These are phyloP conservation scores for Phytophthora cryptogea DNA, from an alignment of 352 stramenopile species.

Conservation along the genomic window DNA sequence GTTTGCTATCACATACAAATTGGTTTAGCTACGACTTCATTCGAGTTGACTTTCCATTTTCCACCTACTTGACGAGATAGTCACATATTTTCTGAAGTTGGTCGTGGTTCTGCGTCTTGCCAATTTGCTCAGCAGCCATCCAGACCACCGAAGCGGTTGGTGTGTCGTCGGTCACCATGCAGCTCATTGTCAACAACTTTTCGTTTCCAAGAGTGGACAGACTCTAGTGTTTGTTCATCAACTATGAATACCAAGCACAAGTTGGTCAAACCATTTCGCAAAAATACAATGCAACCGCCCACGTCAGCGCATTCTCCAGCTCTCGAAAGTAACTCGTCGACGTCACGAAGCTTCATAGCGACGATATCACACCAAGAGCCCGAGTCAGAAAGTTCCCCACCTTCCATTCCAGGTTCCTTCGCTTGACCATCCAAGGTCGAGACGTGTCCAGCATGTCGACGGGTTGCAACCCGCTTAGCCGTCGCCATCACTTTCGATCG, in stretches of 20 bases:
- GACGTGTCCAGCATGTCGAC: constrained; percentile 11
- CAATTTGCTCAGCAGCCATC: constrained; percentile 59
- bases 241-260: constrained; percentile 12
- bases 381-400: constrained; percentile 3
- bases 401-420: constrained; percentile 11
- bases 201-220: constrained; percentile 14
- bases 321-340: background rate
- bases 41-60: background rate
- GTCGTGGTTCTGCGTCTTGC: constrained; percentile 47
- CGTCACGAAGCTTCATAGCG: constrained; percentile 2
- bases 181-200: constrained; percentile 17
- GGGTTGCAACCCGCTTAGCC: constrained; percentile 6
- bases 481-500: constrained; percentile 11
- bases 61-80: constrained; percentile 60
- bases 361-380: constrained; percentile 14
- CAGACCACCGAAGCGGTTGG: constrained; percentile 51
- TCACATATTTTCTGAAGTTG: constrained; percentile 63
- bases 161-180: constrained; percentile 38
- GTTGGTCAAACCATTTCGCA: background rate
- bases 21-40: constrained; percentile 1
- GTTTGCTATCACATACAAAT: constrained; percentile 39
- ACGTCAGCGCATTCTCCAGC: background rate
- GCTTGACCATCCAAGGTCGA: constrained; percentile 9
- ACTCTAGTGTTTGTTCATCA: background rate
- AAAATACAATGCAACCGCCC: constrained; percentile 12